A percentile compares a stretch with the other conserved stretches of the same genome.
Evolutionary conservation across 352 stramenopile genomes (phyloP).

Genomic region (Thalassiosira ordinaria): DNA sequence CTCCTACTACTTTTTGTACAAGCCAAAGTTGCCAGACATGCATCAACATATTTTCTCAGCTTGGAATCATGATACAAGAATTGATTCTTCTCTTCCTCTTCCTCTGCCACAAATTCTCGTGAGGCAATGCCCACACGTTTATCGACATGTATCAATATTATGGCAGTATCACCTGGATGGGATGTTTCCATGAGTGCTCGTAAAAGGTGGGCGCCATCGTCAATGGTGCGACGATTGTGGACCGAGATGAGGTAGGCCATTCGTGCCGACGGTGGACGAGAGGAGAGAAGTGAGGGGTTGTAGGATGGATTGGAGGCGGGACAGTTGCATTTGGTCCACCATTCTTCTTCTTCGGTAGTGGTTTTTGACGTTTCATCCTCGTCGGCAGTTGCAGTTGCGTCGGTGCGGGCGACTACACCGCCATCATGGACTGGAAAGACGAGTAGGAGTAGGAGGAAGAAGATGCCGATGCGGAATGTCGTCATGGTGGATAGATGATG

Average conservation of each 20-base stretch:
- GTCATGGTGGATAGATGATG: conserved; percentile 2
- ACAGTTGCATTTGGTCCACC: conserved; percentile 47
- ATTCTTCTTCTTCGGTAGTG: neutral
- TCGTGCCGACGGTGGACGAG: conserved; percentile 24
- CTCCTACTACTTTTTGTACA: conserved; percentile 24
- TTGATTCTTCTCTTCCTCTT: conserved; percentile 32
- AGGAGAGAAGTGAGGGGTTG: neutral
- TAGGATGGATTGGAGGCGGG: conserved; percentile 24
- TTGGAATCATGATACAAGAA: conserved; percentile 57
- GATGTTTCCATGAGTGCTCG: conserved; percentile 59
- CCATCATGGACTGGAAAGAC: conserved; percentile 3
- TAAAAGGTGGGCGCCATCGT: conserved; percentile 70
- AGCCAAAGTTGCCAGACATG: conserved; percentile 47
- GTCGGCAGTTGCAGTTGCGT: too few species aligned
- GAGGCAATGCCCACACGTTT: conserved; percentile 38
- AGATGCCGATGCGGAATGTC: neutral
- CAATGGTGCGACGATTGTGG: conserved; percentile 80
- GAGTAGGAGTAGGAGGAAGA: conserved; percentile 14
- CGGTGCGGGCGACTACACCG: neutral
- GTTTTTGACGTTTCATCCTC: too few species aligned
- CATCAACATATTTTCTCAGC: conserved; percentile 67
- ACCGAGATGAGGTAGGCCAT: conserved; percentile 84
- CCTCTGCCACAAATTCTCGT: neutral
- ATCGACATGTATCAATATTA: conserved; percentile 85
- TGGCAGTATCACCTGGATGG: conserved; percentile 58